These are phyloP conservation scores for Chlamydomonas sp. DNA, from an alignment of 139 green algal genomes.

Conservation along the genomic window DNA sequence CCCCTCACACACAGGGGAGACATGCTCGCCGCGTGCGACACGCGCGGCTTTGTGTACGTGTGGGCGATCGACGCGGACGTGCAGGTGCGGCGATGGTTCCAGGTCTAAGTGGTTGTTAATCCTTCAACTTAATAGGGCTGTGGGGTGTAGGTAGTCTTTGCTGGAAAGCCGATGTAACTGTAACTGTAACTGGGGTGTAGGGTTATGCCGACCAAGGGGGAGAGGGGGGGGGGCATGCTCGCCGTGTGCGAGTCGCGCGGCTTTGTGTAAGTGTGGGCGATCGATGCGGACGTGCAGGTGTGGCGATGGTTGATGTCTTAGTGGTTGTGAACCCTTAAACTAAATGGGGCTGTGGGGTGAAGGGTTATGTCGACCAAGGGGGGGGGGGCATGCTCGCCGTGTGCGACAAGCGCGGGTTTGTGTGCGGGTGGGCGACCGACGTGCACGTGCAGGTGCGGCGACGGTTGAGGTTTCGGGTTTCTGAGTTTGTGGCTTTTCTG, in stretches of 20 bases:
- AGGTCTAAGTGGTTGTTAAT: neutral
- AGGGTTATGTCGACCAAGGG: too few relatives aligned
- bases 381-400: slow-evolving; percentile 46
- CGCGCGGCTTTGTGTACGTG: slow-evolving; percentile 30
- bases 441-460: slow-evolving; percentile 1
- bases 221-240: slow-evolving; percentile 34
- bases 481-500: too few relatives aligned
- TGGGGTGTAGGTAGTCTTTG: too few relatives aligned
- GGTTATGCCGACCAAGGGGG: too few relatives aligned
- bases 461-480: neutral
- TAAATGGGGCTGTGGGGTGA: neutral
- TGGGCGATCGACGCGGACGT: slow-evolving; percentile 31
- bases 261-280: slow-evolving; percentile 37
- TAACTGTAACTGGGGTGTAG: too few relatives aligned
- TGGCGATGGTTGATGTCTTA: neutral
- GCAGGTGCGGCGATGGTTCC: neutral
- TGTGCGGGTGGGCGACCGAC: slow-evolving; percentile 39
- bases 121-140: neutral
- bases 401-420: slow-evolving; percentile 25
- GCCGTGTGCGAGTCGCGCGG: slow-evolving; percentile 37
- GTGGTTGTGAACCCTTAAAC: neutral
- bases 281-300: slow-evolving; percentile 16
- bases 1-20: too few relatives aligned
- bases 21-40: slow-evolving; percentile 44
- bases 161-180: too few relatives aligned